These are phyloP conservation scores for Pseudopediastrum boryanum DNA, from an alignment of 139 green algal genomes.

Conservation along the genomic window DNA sequence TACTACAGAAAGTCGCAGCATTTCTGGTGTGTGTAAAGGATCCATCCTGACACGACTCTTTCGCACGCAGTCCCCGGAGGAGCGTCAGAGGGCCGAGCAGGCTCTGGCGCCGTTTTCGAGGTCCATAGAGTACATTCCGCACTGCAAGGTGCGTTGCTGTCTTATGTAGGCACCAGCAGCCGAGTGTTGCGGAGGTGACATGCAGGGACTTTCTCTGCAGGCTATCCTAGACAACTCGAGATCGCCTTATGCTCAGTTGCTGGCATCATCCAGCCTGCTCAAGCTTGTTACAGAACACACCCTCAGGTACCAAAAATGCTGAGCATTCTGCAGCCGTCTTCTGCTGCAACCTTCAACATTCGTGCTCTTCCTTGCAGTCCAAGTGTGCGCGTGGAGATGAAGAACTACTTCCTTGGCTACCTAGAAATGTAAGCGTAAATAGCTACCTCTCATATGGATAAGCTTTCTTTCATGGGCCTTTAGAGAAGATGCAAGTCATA, in stretches of 20 bases:
- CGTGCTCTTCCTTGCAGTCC: conserved; percentile 39
- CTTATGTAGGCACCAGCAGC: neutral
- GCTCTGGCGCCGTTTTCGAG: conserved; percentile 81
- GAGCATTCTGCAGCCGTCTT: neutral
- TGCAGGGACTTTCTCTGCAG: conserved; percentile 47
- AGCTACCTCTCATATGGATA: too few relatives aligned
- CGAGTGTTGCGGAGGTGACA: neutral
- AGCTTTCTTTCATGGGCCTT: neutral
- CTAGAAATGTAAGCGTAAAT: conserved; percentile 64
- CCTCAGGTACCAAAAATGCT: conserved; percentile 60
- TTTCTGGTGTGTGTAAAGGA: neutral
- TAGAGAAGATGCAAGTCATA: neutral
- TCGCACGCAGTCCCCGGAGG: conserved; percentile 73
- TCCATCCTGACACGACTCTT: neutral
- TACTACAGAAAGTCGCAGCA: too few relatives aligned
- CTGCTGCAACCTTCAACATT: neutral
- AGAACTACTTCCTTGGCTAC: conserved; percentile 87
- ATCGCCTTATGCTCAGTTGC: conserved; percentile 93
- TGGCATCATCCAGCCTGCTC: conserved; percentile 88
- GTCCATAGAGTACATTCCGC: conserved; percentile 89
- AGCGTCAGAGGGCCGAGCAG: conserved; percentile 86
- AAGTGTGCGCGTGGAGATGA: conserved; percentile 79
- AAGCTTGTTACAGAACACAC: conserved; percentile 92
- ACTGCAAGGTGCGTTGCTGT: conserved; percentile 76
- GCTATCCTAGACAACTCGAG: conserved; percentile 88